phyloP scores from a whole-genome alignment of 495 filamentous ascomycete species.

The Penicillium soppii region DNA sequence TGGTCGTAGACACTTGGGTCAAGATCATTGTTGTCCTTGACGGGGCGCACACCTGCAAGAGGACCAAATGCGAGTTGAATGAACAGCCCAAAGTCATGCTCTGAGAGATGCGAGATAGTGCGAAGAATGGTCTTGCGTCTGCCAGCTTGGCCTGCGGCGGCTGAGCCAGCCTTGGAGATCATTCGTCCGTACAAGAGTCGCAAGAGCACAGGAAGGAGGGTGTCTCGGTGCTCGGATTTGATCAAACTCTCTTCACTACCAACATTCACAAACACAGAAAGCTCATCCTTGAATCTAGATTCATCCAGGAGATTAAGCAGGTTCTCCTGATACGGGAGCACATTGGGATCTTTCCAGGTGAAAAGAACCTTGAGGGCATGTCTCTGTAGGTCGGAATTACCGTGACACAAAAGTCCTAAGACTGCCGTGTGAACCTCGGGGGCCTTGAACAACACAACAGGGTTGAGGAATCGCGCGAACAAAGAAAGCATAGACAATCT shows the following conservation, averaged over 20 bases:
- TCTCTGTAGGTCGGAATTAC: conserved; percentile 86
- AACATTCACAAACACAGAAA: conserved; percentile 77
- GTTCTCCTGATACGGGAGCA: conserved; percentile 81
- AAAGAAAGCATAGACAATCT: conserved; percentile 77
- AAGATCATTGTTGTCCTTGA: conserved; percentile 46
- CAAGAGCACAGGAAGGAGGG: conserved; percentile 81
- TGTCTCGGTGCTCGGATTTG: conserved; percentile 65
- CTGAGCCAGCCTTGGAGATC: conserved; percentile 71
- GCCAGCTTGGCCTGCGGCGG: conserved; percentile 46
- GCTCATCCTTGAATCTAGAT: conserved; percentile 84
- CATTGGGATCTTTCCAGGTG: conserved; percentile 76
- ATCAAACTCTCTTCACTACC: conserved; percentile 70
- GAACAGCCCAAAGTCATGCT: conserved; percentile 72
- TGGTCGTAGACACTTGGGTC: conserved; percentile 49
- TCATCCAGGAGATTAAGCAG: conserved; percentile 89
- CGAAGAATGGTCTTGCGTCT: conserved; percentile 66
- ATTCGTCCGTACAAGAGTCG: conserved; percentile 85
- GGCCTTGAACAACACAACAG: conserved; percentile 75
- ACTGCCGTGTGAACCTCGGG: conserved; percentile 73
- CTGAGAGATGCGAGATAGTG: conserved; percentile 56
- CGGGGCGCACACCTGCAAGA: conserved; percentile 56
- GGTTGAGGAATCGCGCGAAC: conserved; percentile 84
- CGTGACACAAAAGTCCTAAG: conserved; percentile 73
- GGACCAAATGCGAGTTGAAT: conserved; percentile 78
- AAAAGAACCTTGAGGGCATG: conserved; percentile 79